phyloP scores from a whole-genome alignment of 805 yeast genomes.

The Pichia insulana region DNA sequence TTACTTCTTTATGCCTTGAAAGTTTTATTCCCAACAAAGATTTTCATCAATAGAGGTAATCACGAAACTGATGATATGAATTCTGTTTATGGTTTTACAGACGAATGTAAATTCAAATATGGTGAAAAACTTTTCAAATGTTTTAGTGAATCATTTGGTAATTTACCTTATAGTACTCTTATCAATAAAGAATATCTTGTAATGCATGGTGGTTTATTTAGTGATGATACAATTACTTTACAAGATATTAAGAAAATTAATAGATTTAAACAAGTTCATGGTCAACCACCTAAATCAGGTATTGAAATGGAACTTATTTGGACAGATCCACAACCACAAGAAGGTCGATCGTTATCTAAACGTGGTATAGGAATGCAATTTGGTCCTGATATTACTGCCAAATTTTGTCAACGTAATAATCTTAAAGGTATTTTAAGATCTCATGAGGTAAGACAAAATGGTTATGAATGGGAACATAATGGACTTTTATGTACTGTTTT shows the following conservation, averaged over 20 bases:
- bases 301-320: slow-evolving; percentile 93
- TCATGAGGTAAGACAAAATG: slow-evolving; percentile 91
- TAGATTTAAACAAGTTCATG: slow-evolving; percentile 41
- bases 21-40: slow-evolving; percentile 57
- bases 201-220: slow-evolving; percentile 93
- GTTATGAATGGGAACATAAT: slow-evolving; percentile 80
- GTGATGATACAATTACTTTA: slow-evolving; percentile 61
- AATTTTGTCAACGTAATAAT: slow-evolving; percentile 63
- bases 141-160: slow-evolving; percentile 78
- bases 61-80: slow-evolving; percentile 98
- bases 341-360: slow-evolving; percentile 81
- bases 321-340: slow-evolving; percentile 85
- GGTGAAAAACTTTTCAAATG: slow-evolving; percentile 69
- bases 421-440: slow-evolving; percentile 80
- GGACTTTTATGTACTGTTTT: slow-evolving; percentile 88
- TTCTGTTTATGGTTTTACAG: slow-evolving; percentile 91
- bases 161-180: slow-evolving; percentile 78
- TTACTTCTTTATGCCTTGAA: slow-evolving; percentile 69
- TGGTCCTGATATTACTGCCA: slow-evolving; percentile 88
- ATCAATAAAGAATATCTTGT: slow-evolving; percentile 73
- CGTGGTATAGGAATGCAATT: slow-evolving; percentile 95
- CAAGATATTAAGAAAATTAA: slow-evolving; percentile 67
- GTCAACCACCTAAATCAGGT: slow-evolving; percentile 87
- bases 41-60: slow-evolving; percentile 86
- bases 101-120: slow-evolving; percentile 89